Conservation (phyloP, 768 basidiomycete species). For the Hydnum rufescens region DNA sequence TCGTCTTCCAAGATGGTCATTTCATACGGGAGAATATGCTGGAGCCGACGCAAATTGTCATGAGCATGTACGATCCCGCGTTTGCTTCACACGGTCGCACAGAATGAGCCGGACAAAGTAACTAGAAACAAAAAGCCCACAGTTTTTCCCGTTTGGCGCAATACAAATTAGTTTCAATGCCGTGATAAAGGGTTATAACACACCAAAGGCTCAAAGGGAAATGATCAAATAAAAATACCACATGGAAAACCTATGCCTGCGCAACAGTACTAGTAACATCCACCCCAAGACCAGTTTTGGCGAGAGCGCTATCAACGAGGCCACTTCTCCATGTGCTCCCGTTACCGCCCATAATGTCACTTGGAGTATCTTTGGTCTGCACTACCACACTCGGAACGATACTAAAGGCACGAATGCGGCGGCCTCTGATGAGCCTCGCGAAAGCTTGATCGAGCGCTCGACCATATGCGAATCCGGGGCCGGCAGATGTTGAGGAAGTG, state of each 20-base stretch:
- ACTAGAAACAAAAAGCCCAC: too few relatives aligned
- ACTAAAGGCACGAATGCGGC: conserved; percentile 37
- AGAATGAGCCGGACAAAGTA: neutral
- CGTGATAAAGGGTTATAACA: too few relatives aligned
- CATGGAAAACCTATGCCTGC: too few relatives aligned
- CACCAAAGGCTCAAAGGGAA: too few relatives aligned
- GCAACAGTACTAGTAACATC: too few relatives aligned
- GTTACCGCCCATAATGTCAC: conserved; percentile 26
- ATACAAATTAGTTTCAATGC: too few relatives aligned
- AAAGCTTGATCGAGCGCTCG: conserved; percentile 58
- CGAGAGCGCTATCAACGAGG: neutral
- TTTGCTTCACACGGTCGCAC: conserved; percentile 1
- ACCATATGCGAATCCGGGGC: conserved; percentile 45
- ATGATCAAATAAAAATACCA: too few relatives aligned
- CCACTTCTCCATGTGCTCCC: conserved; percentile 1
- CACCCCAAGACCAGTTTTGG: too few relatives aligned
- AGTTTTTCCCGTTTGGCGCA: too few relatives aligned
- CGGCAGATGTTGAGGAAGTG: conserved; percentile 19
- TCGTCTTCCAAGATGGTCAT: conserved; percentile 22
- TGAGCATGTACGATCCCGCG: conserved; percentile 24
- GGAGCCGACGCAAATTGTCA: conserved; percentile 23
- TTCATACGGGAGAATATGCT: conserved; percentile 25
- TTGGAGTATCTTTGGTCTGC: conserved; percentile 36
- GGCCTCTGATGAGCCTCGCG: conserved; percentile 41
- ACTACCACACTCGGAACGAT: conserved; percentile 47